Percentiles rank a stretch among this genome's conserved stretches.
Conservation (phyloP, 2,329 filamentous ascomycete genomes). For the Coniochaeta hoffmannii region DNA sequence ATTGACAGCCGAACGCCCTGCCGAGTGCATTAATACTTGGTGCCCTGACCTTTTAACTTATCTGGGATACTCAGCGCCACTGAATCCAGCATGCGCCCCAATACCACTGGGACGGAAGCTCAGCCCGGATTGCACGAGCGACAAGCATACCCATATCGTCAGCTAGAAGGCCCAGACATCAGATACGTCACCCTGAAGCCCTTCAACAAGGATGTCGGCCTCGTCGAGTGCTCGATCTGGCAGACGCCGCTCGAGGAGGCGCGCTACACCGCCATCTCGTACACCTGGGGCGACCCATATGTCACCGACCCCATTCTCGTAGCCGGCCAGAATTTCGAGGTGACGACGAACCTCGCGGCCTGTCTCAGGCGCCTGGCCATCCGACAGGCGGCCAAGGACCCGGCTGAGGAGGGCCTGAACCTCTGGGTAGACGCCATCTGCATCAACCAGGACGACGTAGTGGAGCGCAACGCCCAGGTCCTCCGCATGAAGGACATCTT, state of each 20-base stretch:
- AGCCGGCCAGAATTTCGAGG: background rate
- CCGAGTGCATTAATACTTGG: too few species aligned
- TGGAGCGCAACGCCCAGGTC: slow-evolving; percentile 11
- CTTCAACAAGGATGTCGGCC: background rate
- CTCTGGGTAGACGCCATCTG: slow-evolving; percentile 4
- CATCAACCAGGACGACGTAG: slow-evolving; percentile 2
- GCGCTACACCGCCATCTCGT: background rate
- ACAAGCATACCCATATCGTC: background rate
- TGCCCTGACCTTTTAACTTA: too few species aligned
- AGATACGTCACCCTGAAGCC: background rate
- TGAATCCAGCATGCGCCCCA: too few species aligned
- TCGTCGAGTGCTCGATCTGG: background rate
- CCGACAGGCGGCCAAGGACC: background rate
- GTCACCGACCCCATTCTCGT: background rate
- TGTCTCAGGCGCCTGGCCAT: background rate
- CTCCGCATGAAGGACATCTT: slow-evolving; percentile 18
- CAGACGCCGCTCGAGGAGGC: background rate
- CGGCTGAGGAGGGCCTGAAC: background rate
- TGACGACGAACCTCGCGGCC: background rate
- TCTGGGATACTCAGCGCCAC: too few species aligned
- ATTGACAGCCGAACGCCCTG: too few species aligned
- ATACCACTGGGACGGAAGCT: too few species aligned
- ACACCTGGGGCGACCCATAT: slow-evolving; percentile 1
- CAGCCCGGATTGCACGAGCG: background rate
- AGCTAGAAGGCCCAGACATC: background rate